Conservation (phyloP, 495 filamentous ascomycete genomes). For the Filosporella fistucella region DNA sequence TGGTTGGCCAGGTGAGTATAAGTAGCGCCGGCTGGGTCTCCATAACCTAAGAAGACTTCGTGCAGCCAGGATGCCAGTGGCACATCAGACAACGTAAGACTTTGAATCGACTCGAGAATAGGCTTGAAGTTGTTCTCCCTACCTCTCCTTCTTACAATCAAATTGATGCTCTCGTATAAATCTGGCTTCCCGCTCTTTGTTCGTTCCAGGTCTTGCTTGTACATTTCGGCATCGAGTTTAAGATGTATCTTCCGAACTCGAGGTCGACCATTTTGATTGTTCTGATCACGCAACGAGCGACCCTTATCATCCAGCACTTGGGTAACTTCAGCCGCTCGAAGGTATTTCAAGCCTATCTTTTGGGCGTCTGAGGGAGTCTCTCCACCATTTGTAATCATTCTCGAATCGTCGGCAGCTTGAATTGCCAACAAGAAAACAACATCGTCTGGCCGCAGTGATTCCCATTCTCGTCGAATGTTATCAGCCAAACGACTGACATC, state of each 20-base stretch:
- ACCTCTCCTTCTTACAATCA: constrained; percentile 77
- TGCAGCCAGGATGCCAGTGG: constrained; percentile 89
- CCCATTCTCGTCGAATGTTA: constrained; percentile 81
- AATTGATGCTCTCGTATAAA: constrained; percentile 81
- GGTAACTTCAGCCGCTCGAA: constrained; percentile 82
- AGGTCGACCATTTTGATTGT: constrained; percentile 47
- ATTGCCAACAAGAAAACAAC: constrained; percentile 84
- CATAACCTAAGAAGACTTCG: constrained; percentile 95
- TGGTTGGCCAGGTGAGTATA: constrained; percentile 80
- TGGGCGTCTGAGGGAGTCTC: constrained; percentile 46
- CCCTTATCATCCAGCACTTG: constrained; percentile 90
- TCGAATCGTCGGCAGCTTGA: constrained; percentile 44
- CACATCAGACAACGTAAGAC: constrained; percentile 78
- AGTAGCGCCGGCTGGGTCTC: constrained; percentile 81
- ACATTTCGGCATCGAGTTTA: constrained; percentile 73
- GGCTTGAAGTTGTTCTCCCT: constrained; percentile 98
- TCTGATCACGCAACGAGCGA: constrained; percentile 60
- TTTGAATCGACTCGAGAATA: constrained; percentile 85
- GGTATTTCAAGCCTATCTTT: constrained; percentile 58
- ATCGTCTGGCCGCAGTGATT: constrained; percentile 81
- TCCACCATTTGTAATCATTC: constrained; percentile 48
- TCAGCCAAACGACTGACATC: constrained; percentile 77
- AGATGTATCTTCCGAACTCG: constrained; percentile 70
- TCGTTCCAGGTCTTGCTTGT: constrained; percentile 70
- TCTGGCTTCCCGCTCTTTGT: constrained; percentile 61